Conservation (phyloP, 176 grass and related monocot species). For the Musa troglodytarum region DNA sequence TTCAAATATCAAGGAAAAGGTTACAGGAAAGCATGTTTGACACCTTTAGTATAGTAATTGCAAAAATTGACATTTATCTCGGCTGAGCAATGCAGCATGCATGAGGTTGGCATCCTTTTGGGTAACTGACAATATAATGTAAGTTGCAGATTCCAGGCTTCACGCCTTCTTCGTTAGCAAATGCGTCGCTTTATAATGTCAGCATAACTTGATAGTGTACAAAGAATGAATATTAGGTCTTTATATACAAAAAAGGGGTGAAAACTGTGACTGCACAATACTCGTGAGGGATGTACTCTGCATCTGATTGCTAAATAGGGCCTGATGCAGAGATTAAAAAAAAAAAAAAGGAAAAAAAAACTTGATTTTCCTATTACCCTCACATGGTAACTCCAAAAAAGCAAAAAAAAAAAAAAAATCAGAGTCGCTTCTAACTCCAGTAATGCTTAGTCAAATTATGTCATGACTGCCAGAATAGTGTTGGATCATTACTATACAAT, state of each 20-base stretch:
- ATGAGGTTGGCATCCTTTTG: no score
- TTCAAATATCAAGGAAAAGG: no score
- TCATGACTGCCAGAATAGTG: slow-evolving; percentile 92
- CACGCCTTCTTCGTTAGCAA: not conserved
- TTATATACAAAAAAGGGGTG: slow-evolving; percentile 9
- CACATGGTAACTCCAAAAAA: slow-evolving; percentile 2
- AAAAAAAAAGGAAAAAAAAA: not conserved
- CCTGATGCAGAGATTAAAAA: slow-evolving; percentile 3
- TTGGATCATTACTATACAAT: slow-evolving; percentile 84
- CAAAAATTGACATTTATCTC: no score
- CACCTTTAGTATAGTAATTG: not conserved
- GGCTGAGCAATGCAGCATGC: no score
- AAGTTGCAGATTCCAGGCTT: not conserved
- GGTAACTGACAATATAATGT: no score
- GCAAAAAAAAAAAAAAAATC: not conserved
- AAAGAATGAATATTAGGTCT: slow-evolving; percentile 17
- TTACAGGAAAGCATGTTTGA: not conserved
- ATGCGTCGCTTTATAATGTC: not conserved
- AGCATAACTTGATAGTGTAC: not conserved
- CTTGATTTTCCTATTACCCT: not conserved
- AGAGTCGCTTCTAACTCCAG: slow-evolving; percentile 17
- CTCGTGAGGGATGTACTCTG: slow-evolving; percentile 4
- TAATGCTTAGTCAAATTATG: slow-evolving; percentile 20
- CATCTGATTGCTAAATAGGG: not conserved
- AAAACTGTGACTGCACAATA: slow-evolving; percentile 12